phyloP scores from a whole-genome alignment of 495 filamentous ascomycete species.

The Penicillium subrubescens region DNA sequence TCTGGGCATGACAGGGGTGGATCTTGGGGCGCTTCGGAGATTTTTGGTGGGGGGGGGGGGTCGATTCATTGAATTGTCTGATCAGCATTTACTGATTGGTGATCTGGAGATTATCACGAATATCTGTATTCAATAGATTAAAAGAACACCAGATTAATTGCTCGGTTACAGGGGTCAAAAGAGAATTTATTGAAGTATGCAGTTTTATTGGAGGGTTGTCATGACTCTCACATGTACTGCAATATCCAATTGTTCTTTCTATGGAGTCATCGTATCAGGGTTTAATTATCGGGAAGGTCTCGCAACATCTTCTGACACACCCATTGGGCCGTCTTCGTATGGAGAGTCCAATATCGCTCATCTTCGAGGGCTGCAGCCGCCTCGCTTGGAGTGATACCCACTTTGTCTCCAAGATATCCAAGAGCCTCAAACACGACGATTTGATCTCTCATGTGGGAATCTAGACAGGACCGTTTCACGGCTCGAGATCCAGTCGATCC shows the following conservation, averaged over 20 bases:
- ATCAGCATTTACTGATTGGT: not conserved
- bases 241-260: not conserved
- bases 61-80: conserved; percentile 3
- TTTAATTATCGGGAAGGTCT: not conserved
- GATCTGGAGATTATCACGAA: not conserved
- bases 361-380: conserved; percentile 37
- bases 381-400: conserved; percentile 24
- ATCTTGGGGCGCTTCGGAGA: not conserved
- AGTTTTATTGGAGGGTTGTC: not conserved
- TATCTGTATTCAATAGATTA: not conserved
- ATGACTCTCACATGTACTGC: not conserved
- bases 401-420: conserved; percentile 29
- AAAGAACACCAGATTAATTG: not conserved
- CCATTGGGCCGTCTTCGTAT: conserved; percentile 77
- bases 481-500: not conserved
- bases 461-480: conserved; percentile 48
- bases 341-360: conserved; percentile 58
- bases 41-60: conserved; percentile 7
- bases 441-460: conserved; percentile 78
- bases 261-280: not conserved
- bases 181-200: not conserved
- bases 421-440: conserved; percentile 80
- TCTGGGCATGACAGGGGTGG: conserved; percentile 8
- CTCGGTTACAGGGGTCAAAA: not conserved
- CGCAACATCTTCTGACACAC: conserved; percentile 54